phyloP scores from a whole-genome alignment of 78 protist genomes.

The Parvularia atlantis region DNA sequence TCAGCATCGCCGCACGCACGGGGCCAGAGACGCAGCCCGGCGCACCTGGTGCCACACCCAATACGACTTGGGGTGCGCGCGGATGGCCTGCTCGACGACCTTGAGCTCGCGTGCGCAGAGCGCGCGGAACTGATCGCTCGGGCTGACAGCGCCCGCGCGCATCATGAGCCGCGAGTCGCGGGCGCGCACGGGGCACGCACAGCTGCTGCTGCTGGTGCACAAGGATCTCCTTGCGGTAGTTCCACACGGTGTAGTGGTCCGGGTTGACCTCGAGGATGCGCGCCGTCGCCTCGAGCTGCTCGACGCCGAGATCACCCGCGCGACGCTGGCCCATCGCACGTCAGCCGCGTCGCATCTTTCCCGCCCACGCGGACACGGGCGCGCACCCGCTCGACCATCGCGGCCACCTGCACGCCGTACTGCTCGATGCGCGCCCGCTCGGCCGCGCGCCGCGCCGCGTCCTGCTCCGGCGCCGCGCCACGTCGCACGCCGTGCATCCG shows the following conservation, averaged over 20 bases:
- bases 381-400: too few relatives aligned
- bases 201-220: not conserved
- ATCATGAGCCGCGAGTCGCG: too few relatives aligned
- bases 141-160: not conserved
- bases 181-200: not conserved
- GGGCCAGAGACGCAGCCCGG: not conserved
- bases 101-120: slow-evolving; percentile 4
- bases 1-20: too few relatives aligned
- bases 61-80: slow-evolving; percentile 33
- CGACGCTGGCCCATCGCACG: too few relatives aligned
- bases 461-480: too few relatives aligned
- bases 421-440: too few relatives aligned
- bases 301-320: too few relatives aligned
- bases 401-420: too few relatives aligned
- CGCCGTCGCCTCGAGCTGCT: slow-evolving; percentile 19
- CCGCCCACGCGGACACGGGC: too few relatives aligned
- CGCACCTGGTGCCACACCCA: slow-evolving; percentile 40
- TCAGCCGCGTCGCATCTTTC: too few relatives aligned
- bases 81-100: not conserved
- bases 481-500: too few relatives aligned
- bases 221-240: slow-evolving; percentile 54
- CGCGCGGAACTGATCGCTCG: not conserved
- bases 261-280: slow-evolving; percentile 52
- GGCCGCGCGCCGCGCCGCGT: too few relatives aligned
- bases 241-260: slow-evolving; percentile 77